Evolutionary conservation across 2,329 filamentous ascomycete species (phyloP).

Genomic region (Biscogniauxia marginata): DNA sequence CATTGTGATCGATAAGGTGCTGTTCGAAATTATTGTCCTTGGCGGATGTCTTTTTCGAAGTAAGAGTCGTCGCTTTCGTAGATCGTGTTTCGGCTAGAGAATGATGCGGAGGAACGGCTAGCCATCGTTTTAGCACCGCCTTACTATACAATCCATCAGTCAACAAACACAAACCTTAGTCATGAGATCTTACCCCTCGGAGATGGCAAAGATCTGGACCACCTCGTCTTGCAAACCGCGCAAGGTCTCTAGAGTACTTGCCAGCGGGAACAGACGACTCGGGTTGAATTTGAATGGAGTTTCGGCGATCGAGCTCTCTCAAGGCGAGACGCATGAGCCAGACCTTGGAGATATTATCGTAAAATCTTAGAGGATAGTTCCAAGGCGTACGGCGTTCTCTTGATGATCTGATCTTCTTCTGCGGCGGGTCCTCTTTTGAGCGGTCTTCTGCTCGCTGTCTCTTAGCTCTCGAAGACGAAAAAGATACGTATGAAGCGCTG

Average conservation of each 20-base stretch:
- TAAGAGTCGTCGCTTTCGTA: constrained; percentile 16
- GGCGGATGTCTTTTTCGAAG: constrained; percentile 20
- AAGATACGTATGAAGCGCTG: constrained; percentile 5
- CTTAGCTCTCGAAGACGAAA: constrained; percentile 5
- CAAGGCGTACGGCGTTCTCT: neutral
- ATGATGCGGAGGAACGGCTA: constrained; percentile 12
- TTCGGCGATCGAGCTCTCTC: constrained; percentile 28
- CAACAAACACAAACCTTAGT: constrained; percentile 9
- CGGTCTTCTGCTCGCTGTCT: neutral
- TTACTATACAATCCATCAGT: constrained; percentile 24
- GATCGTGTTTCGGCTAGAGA: constrained; percentile 15
- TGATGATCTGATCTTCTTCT: neutral
- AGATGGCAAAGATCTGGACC: constrained; percentile 36
- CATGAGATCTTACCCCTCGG: constrained; percentile 29
- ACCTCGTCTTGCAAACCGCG: constrained; percentile 31
- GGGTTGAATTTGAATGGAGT: constrained; percentile 1
- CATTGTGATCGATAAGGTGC: constrained; percentile 22
- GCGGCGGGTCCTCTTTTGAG: neutral
- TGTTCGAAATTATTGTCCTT: constrained; percentile 25
- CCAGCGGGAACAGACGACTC: neutral
- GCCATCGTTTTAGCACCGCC: constrained; percentile 19
- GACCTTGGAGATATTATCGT: constrained; percentile 27
- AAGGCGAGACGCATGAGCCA: constrained; percentile 27
- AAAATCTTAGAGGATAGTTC: constrained; percentile 28
- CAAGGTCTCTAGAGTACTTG: constrained; percentile 8